phyloP scores from a whole-genome alignment of 2,329 filamentous ascomycete species.

The Diaporthe vaccinii region DNA sequence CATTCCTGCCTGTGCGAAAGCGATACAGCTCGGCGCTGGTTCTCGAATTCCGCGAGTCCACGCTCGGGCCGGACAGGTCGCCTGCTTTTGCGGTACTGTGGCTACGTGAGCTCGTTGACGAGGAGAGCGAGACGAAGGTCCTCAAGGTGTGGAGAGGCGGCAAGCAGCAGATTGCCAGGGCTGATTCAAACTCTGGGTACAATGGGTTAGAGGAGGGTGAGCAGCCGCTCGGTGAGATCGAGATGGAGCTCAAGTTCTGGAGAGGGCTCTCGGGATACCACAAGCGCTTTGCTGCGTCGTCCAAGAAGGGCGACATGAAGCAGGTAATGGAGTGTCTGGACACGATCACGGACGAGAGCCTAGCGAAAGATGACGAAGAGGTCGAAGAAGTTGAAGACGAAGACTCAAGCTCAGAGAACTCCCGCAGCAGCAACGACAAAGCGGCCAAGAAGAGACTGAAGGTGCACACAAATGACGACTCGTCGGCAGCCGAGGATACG shows the following conservation, averaged over 20 bases:
- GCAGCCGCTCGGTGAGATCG: conserved; percentile 67
- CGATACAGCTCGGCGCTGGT: conserved; percentile 71
- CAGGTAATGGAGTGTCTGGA: conserved; percentile 76
- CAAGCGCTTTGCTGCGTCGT: conserved; percentile 62
- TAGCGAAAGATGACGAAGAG: conserved; percentile 46
- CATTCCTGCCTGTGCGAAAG: conserved; percentile 70
- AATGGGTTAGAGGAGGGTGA: conserved; percentile 65
- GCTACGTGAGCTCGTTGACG: conserved; percentile 78
- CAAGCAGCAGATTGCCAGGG: conserved; percentile 58
- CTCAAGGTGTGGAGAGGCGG: conserved; percentile 78
- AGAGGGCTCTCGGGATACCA: conserved; percentile 72
- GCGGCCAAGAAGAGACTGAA: conserved; percentile 39
- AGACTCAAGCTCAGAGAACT: conserved; percentile 37
- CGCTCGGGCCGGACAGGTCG: conserved; percentile 65
- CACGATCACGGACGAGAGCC: conserved; percentile 69
- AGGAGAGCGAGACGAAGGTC: conserved; percentile 70
- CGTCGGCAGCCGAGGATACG: conserved; percentile 31
- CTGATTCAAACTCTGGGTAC: conserved; percentile 52
- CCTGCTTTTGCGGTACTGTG: conserved; percentile 75
- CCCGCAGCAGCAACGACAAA: conserved; percentile 37
- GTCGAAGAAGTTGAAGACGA: conserved; percentile 39
- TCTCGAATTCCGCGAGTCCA: conserved; percentile 71
- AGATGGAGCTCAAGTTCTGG: conserved; percentile 71
- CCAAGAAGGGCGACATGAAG: conserved; percentile 65
- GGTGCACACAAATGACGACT: conserved; percentile 40